Percentiles rank a stretch among this genome's conserved stretches.
phyloP scores from a whole-genome alignment of 2,329 filamentous ascomycete species.

The Ceratocystis cubensis region DNA sequence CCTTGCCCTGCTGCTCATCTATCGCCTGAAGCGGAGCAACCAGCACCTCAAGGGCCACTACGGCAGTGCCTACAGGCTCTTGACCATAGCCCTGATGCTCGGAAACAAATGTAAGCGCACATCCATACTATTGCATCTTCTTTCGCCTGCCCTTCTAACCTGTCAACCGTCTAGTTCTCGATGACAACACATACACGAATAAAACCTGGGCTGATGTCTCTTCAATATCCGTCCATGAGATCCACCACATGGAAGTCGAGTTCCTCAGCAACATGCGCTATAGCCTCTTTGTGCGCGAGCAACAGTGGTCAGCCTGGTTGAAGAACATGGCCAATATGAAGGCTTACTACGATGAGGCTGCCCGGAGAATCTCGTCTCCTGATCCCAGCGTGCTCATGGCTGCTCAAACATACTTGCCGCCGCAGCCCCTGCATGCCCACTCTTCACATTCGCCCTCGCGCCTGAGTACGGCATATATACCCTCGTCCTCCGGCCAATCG shows the following conservation, averaged over 20 bases:
- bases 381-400: conserved; percentile 8
- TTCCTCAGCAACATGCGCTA: conserved; percentile 98
- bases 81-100: conserved; percentile 93
- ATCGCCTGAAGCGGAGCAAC: conserved; percentile 81
- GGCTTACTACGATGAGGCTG: conserved; percentile 60
- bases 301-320: conserved; percentile 82
- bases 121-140: neutral
- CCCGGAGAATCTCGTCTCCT: conserved; percentile 35
- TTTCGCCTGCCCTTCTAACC: conserved; percentile 4
- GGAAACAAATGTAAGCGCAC: conserved; percentile 75
- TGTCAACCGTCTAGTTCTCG: conserved; percentile 48
- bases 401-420: neutral
- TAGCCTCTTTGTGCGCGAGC: conserved; percentile 72
- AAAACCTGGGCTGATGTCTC: conserved; percentile 99
- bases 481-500: neutral
- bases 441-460: conserved; percentile 18
- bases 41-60: conserved; percentile 78
- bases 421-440: conserved; percentile 9
- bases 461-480: conserved; percentile 14
- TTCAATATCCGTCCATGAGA: conserved; percentile 82
- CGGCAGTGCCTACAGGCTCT: conserved; percentile 82
- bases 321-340: conserved; percentile 68
- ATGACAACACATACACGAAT: conserved; percentile 98
- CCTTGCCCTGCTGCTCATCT: conserved; percentile 81
- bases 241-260: conserved; percentile 99